These are phyloP conservation scores for Blastomyces emzantsi DNA, from an alignment of 2,329 filamentous ascomycete species.

Conservation along the genomic window DNA sequence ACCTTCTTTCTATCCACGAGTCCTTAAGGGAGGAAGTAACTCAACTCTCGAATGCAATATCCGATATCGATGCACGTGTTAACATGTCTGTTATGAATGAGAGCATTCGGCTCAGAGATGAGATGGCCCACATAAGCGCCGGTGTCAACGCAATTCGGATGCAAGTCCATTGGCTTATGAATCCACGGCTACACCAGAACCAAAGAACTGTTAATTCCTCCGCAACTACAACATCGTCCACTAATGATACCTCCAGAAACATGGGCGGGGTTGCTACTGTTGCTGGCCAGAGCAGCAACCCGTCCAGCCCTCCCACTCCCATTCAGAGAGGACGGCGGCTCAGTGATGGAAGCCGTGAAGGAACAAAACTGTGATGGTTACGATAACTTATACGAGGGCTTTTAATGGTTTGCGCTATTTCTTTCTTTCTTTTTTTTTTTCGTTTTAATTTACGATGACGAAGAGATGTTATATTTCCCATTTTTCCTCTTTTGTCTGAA, in stretches of 20 bases:
- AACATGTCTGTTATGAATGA: conserved; percentile 57
- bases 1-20: conserved; percentile 53
- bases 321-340: conserved; percentile 25
- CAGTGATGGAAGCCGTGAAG: conserved; percentile 35
- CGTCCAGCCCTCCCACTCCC: conserved; percentile 19
- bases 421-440: no score
- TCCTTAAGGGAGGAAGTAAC: conserved; percentile 51
- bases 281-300: conserved; percentile 16
- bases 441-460: neutral
- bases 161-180: conserved; percentile 56
- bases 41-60: conserved; percentile 46
- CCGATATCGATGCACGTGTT: conserved; percentile 51
- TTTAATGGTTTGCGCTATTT: neutral
- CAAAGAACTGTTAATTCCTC: conserved; percentile 20
- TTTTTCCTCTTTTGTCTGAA: neutral
- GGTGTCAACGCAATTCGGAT: conserved; percentile 50
- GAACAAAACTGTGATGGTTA: conserved; percentile 28
- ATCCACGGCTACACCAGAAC: conserved; percentile 44
- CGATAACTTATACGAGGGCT: neutral
- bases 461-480: neutral
- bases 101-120: conserved; percentile 52
- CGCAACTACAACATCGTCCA: conserved; percentile 12
- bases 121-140: conserved; percentile 53
- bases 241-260: conserved; percentile 13
- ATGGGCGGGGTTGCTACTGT: conserved; percentile 6